phyloP scores from a whole-genome alignment of 371 early-diverging fungal species.

The Chytridiales sp. region DNA sequence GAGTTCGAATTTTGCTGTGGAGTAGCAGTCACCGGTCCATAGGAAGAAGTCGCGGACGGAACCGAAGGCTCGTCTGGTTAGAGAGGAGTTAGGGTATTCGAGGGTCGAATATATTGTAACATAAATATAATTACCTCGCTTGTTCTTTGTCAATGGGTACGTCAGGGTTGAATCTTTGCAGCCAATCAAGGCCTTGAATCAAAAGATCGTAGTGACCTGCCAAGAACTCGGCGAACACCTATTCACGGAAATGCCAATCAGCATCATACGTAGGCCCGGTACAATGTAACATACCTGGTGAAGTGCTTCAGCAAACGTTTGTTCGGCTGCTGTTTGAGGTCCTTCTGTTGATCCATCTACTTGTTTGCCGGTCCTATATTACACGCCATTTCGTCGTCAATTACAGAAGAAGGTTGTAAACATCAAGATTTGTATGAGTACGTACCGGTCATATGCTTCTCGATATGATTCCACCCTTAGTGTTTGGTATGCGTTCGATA shows the following conservation, averaged over 20 bases:
- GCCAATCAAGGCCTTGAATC: conserved; percentile 21
- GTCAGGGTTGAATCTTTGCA: conserved; percentile 32
- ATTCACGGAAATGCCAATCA: neutral
- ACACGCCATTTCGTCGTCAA: neutral
- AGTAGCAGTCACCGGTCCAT: conserved; percentile 30
- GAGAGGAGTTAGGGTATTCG: neutral
- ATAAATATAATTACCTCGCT: neutral
- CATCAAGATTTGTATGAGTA: neutral
- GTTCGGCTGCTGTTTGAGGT: too few relatives aligned
- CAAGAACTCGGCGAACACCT: conserved; percentile 33
- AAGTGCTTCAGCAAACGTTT: conserved; percentile 32
- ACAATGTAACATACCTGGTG: conserved; percentile 12
- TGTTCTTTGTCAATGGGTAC: conserved; percentile 22
- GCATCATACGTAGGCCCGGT: neutral
- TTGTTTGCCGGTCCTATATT: conserved; percentile 23
- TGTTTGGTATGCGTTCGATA: conserved; percentile 31
- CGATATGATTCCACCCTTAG: conserved; percentile 18
- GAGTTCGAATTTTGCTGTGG: conserved; percentile 27
- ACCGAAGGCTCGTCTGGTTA: conserved; percentile 13
- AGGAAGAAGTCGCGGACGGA: conserved; percentile 29
- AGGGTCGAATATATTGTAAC: neutral
- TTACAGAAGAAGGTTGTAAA: neutral
- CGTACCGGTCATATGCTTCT: conserved; percentile 28
- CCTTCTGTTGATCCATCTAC: too few relatives aligned
- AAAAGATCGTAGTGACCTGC: conserved; percentile 31